Base-by-base conservation (phyloP, 2,329 filamentous ascomycete species). In the Penicillium sp. region DNA sequence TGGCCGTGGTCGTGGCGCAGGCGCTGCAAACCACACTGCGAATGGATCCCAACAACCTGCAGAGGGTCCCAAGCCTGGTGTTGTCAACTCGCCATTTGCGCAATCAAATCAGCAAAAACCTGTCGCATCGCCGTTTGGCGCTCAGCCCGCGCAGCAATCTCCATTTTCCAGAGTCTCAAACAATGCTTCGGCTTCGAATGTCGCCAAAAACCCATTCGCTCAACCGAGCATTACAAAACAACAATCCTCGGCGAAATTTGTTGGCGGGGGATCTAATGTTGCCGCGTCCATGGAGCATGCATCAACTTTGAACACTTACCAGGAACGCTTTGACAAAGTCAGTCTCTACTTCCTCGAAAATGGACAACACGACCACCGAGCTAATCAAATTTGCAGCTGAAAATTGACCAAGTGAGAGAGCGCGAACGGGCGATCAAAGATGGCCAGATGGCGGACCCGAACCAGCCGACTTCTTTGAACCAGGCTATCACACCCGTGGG, bases 401-500 rank as follows among this genome's bases (percentile, higher is more conserved):
- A 82, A 74, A 68, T 76, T 59, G 71, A 77, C 55, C 79, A 82
- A 50, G 78, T 81, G 55, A 74, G 70, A 54, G 76, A 84, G 66
- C 77, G 81, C 58, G 73, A 77, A 59, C 66, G 77, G 50, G 82
- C 82, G 25, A 84, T 85, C 49, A 74, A 70, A 54, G 70, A 78
- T 64, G 82, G 81, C 45, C 76, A 81, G 56, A 81, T 85, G 70
- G 79, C 80, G 36, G 82, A 87, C 66, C 85, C 84, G 5, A 80
- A 84, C 57, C 83, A 83, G 65, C 83, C 82, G n/a, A 84, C 82
- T 52, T 79, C 77, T 25, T 74, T 87, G 57, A 79, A 80, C 31
- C 79, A 87, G 60, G 84, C 85, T 29, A 85, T 87, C 65, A 86
- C 82, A 21, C 79, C 82, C 0, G 80, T 84, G 5, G 85, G 84